Evolutionary conservation across 768 basidiomycete species (phyloP).

Genomic region (Auricularia sp.): DNA sequence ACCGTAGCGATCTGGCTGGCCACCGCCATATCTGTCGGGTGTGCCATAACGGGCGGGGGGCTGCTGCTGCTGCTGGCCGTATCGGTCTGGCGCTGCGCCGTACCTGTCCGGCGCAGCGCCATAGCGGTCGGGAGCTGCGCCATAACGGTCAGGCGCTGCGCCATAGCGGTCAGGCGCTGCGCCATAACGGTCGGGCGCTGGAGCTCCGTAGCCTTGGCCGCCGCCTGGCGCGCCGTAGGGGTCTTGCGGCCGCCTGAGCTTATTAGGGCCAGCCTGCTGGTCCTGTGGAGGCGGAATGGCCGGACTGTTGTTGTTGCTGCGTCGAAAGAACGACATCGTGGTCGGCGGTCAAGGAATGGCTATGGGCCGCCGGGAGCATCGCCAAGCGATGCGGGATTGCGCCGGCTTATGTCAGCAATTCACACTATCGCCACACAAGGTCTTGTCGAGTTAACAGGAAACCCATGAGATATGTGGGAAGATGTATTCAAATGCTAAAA

Average conservation of each 20-base stretch:
- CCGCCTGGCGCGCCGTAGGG: neutral
- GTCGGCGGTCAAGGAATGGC: neutral
- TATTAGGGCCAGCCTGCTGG: neutral
- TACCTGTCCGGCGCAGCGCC: neutral
- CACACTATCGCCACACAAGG: too few species aligned
- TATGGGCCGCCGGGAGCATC: neutral
- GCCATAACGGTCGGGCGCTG: neutral
- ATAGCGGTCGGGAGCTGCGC: neutral
- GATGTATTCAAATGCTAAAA: too few species aligned
- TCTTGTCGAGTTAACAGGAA: too few species aligned
- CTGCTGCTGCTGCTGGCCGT: neutral
- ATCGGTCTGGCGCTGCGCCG: neutral
- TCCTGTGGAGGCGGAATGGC: conserved; percentile 57
- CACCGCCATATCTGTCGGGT: too few species aligned
- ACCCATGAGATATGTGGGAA: too few species aligned
- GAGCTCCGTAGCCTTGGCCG: neutral
- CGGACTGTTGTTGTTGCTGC: conserved; percentile 56
- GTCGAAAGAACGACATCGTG: conserved; percentile 36
- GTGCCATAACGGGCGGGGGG: too few species aligned
- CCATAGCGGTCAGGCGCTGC: neutral
- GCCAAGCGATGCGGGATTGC: too few species aligned
- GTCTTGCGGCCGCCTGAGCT: neutral
- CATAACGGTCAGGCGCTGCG: neutral
- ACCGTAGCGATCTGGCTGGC: too few species aligned
- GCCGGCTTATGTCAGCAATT: too few species aligned